phyloP scores from a whole-genome alignment of 768 basidiomycete genomes.

The Xerocomellus chrysenteron region DNA sequence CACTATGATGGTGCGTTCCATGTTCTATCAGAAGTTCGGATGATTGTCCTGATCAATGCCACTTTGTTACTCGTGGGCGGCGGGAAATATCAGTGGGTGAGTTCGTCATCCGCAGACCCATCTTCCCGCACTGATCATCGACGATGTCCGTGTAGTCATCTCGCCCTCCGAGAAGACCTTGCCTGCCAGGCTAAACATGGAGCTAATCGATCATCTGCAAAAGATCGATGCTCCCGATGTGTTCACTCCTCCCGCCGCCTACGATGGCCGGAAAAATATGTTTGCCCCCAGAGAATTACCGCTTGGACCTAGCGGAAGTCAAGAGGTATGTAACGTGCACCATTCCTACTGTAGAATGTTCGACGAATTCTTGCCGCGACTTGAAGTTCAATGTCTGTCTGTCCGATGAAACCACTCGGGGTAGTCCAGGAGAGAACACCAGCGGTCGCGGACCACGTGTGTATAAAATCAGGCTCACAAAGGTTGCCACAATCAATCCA shows the following conservation, averaged over 20 bases:
- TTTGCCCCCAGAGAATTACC: constrained; percentile 63
- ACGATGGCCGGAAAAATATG: constrained; percentile 79
- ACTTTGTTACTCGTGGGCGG: background rate
- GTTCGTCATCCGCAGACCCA: background rate
- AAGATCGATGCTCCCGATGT: constrained; percentile 53
- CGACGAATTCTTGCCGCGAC: constrained; percentile 7
- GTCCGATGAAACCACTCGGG: constrained; percentile 36
- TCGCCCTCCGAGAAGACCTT: constrained; percentile 66
- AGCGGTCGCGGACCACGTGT: constrained; percentile 51
- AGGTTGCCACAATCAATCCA: constrained; percentile 60
- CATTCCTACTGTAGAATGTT: background rate
- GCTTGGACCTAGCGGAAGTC: constrained; percentile 49
- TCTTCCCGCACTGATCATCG: constrained; percentile 11
- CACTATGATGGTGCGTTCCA: constrained; percentile 76
- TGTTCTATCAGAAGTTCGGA: constrained; percentile 1
- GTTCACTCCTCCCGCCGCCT: constrained; percentile 72
- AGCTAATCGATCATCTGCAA: constrained; percentile 66
- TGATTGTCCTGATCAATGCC: constrained; percentile 23
- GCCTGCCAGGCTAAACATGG: constrained; percentile 67
- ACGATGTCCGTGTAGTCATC: constrained; percentile 46
- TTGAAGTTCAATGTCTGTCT: constrained; percentile 62
- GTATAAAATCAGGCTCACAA: constrained; percentile 62
- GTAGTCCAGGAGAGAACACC: constrained; percentile 34
- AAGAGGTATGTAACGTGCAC: constrained; percentile 44
- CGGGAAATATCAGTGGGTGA: constrained; percentile 20